These are phyloP conservation scores for Plectosphaerella cucumerina DNA, from an alignment of 2,329 filamentous ascomycete species.

Conservation along the genomic window DNA sequence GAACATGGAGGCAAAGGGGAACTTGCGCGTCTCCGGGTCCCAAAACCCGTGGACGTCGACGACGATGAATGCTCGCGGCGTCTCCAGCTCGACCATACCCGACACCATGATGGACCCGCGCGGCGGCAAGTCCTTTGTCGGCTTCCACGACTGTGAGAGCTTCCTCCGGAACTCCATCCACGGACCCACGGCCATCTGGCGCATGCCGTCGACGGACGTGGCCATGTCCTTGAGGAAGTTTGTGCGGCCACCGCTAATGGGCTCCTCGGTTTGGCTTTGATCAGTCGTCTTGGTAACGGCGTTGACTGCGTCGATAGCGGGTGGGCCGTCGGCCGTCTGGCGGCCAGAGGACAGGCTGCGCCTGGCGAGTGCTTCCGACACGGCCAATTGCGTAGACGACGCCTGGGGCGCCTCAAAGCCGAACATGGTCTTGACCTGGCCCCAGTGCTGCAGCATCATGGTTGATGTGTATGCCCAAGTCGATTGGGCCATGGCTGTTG, in stretches of 20 bases:
- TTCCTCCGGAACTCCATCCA: constrained; percentile 11
- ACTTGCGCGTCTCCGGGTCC: constrained; percentile 49
- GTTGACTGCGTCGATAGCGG: constrained; percentile 7
- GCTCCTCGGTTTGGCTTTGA: constrained; percentile 1
- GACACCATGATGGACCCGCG: constrained; percentile 49
- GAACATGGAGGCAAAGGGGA: constrained; percentile 16
- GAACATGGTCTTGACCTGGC: constrained; percentile 38
- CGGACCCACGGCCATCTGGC: constrained; percentile 10
- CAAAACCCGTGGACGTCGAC: constrained; percentile 51
- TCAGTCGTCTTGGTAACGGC: constrained; percentile 7
- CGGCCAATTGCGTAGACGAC: neutral
- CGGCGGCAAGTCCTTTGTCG: constrained; percentile 36
- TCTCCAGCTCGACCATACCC: constrained; percentile 50
- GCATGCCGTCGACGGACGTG: constrained; percentile 11
- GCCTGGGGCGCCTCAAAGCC: constrained; percentile 31
- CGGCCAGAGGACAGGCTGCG: constrained; percentile 5
- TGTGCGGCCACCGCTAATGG: constrained; percentile 11
- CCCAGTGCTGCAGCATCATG: constrained; percentile 39
- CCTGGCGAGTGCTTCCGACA: too few relatives aligned
- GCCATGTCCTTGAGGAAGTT: constrained; percentile 13
- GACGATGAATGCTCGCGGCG: constrained; percentile 39
- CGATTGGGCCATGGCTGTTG: constrained; percentile 45
- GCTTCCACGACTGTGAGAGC: constrained; percentile 38
- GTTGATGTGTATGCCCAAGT: constrained; percentile 48
- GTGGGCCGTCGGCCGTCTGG: constrained; percentile 11